Percentiles rank a stretch among this genome's conserved stretches.
Evolutionary conservation across 441 rosid genomes (phyloP).

Genomic region (Pelargonium australe): DNA sequence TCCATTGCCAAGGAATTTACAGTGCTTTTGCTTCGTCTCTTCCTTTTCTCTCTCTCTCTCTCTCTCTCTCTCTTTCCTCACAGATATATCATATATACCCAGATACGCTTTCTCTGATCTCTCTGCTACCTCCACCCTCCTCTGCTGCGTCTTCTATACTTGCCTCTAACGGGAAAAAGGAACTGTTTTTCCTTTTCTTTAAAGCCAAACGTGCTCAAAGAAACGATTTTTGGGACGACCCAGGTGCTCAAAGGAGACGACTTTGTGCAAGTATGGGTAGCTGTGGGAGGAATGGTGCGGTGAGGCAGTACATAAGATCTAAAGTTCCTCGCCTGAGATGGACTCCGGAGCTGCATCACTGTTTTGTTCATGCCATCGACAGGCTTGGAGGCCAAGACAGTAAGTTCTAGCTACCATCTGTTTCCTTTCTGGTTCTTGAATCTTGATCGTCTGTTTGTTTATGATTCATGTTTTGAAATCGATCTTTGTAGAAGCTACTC

Average conservation of each 20-base stretch:
- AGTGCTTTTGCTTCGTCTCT: constrained; percentile 30
- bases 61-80: constrained; percentile 18
- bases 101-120: constrained; percentile 11
- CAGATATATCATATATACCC: neutral
- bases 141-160: no score
- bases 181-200: constrained; percentile 12
- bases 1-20: constrained; percentile 36
- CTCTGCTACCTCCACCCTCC: neutral
- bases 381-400: constrained; percentile 84
- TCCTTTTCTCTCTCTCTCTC: constrained; percentile 40
- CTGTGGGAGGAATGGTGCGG: constrained; percentile 67
- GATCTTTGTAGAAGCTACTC: constrained; percentile 63
- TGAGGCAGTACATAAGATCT: constrained; percentile 81
- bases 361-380: constrained; percentile 80
- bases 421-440: neutral
- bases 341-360: constrained; percentile 94
- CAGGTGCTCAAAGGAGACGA: constrained; percentile 6
- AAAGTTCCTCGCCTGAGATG: constrained; percentile 87
- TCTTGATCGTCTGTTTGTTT: neutral
- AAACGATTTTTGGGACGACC: neutral
- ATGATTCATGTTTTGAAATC: neutral
- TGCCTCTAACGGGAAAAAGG: neutral
- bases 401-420: constrained; percentile 21
- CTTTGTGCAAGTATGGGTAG: constrained; percentile 42
- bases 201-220: neutral